A percentile compares a stretch with the other conserved stretches of the same genome.
Conservation (phyloP, 176 grass and related monocot species). For the Carex littledalei region DNA sequence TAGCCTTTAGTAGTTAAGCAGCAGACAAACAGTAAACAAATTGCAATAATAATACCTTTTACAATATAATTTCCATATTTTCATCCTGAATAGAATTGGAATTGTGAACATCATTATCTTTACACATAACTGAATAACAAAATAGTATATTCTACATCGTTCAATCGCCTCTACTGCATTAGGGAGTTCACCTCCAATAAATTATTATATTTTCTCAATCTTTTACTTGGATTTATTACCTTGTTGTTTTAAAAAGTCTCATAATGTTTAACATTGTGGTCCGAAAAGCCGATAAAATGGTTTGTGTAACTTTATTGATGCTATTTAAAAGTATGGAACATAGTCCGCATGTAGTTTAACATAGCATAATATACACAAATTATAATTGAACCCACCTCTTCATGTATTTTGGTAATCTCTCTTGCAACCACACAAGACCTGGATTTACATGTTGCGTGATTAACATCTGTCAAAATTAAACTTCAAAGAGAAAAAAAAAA, state of each 20-base stretch:
- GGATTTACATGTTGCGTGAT: conserved; percentile 17
- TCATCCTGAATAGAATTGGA: background rate
- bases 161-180: background rate
- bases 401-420: conserved; percentile 98
- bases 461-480: conserved; percentile 5
- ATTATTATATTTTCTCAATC: conserved; percentile 9
- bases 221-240: background rate
- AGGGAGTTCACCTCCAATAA: background rate
- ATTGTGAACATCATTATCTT: background rate
- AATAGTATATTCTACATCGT: background rate
- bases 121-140: background rate
- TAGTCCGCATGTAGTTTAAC: background rate
- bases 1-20: background rate
- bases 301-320: background rate
- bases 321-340: background rate
- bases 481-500: background rate
- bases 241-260: background rate
- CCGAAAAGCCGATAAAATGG: background rate
- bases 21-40: background rate
- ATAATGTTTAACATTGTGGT: background rate
- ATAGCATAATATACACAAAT: background rate
- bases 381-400: conserved; percentile 56
- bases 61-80: background rate
- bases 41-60: background rate
- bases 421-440: conserved; percentile 94